Conservation (phyloP, 768 basidiomycete species). For the Leccinum aurantiacum region DNA sequence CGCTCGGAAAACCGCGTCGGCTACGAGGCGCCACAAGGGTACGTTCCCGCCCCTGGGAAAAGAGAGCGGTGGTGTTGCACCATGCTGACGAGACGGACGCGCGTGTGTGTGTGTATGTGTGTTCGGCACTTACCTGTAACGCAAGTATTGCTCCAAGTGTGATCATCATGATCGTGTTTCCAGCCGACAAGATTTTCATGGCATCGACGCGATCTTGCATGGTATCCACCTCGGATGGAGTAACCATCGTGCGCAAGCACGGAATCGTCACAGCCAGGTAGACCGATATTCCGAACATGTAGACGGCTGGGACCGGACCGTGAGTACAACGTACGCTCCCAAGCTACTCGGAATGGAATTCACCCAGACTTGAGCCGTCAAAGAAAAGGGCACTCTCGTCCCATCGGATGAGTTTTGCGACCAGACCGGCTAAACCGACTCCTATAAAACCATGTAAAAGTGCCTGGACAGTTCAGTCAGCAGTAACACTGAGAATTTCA, state of each 20-base stretch:
- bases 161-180: conserved; percentile 79
- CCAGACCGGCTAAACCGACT: conserved; percentile 69
- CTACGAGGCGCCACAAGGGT: conserved; percentile 10
- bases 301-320: conserved; percentile 51
- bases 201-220: conserved; percentile 71
- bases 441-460: conserved; percentile 84
- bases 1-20: conserved; percentile 9
- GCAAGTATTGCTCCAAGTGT: conserved; percentile 62
- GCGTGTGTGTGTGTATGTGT: background rate
- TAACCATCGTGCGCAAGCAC: conserved; percentile 70
- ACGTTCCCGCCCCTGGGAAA: conserved; percentile 11
- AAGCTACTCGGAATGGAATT: conserved; percentile 19
- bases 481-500: background rate
- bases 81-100: background rate
- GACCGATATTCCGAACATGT: conserved; percentile 72
- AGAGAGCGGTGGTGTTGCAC: conserved; percentile 6
- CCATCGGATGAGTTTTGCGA: conserved; percentile 84
- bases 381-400: conserved; percentile 94
- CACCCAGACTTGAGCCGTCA: conserved; percentile 86
- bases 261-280: conserved; percentile 85
- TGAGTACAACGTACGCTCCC: conserved; percentile 10
- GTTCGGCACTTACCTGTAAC: conserved; percentile 60
- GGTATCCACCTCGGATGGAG: conserved; percentile 56
- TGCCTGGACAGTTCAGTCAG: conserved; percentile 47
- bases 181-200: conserved; percentile 79